Conservation (phyloP, 805 yeast genomes). For the Starmerella potacharoeniae region DNA sequence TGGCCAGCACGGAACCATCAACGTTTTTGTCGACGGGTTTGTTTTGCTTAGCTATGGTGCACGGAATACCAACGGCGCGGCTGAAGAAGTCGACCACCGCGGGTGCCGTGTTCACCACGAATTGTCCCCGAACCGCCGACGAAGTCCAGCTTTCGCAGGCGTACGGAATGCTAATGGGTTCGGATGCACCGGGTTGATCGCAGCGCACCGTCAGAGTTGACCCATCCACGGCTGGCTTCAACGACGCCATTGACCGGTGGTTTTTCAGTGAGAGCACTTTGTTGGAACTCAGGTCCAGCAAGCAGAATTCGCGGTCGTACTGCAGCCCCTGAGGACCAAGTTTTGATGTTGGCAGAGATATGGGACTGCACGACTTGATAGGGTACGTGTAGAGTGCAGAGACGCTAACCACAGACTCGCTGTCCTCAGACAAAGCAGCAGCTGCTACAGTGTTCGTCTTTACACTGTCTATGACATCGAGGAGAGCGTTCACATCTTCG, state of each 20-base stretch:
- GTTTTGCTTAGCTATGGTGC: conserved; percentile 29
- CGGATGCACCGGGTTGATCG: background rate
- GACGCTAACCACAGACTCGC: background rate
- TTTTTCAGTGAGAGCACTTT: conserved; percentile 30
- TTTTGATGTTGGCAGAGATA: conserved; percentile 21
- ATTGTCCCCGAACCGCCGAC: background rate
- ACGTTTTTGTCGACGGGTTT: conserved; percentile 5
- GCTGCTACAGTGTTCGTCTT: conserved; percentile 5
- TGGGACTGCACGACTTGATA: conserved; percentile 36
- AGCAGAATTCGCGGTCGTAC: conserved; percentile 34
- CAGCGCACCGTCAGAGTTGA: background rate
- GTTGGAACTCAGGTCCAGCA: conserved; percentile 26
- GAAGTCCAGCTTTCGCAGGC: conserved; percentile 10
- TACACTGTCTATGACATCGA: conserved; percentile 25
- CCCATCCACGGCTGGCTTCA: conserved; percentile 27
- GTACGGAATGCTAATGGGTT: conserved; percentile 2
- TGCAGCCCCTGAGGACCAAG: conserved; percentile 29
- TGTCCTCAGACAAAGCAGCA: background rate
- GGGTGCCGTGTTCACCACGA: conserved; percentile 16
- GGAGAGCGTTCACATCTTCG: conserved; percentile 30
- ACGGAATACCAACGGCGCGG: conserved; percentile 26
- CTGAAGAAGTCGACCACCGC: conserved; percentile 27
- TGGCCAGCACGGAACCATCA: background rate
- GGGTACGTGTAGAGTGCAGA: conserved; percentile 29
- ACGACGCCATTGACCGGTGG: conserved; percentile 29